Base-by-base conservation (phyloP, 441 rosid species). In the Iberis amara region DNA sequence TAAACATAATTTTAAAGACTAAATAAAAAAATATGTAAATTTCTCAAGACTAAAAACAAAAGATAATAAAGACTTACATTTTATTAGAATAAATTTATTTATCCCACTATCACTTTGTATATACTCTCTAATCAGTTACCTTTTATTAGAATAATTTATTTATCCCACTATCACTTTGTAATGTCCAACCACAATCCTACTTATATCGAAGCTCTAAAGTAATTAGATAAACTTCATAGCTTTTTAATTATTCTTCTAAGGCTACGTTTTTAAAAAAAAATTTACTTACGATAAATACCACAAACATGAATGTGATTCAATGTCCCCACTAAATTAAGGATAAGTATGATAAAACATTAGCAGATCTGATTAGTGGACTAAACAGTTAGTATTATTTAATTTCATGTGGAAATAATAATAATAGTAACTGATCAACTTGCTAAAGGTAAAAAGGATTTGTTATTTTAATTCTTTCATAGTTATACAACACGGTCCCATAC, bases 391-490 rank as follows among this genome's bases (percentile, higher is more conserved):
- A 40, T 49, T 64, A 56, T 35, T 48, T 30, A 35, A 64, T 48
- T 49, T 24, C 39, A 5, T 46, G 63, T 50, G 58, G 58, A 31
- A 49, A 18, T 11, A 42, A 36, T 64, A 49, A 18, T 11, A 42
- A 36, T 64, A 49, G 37, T 64, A 57, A 57, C 36, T 57, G 41
- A 64, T 49, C 68, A 64, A 64, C 11, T 57, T 57, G 63, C 57
- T 36, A 49, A 62, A 54, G 49, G 43, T 35, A 7, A 51, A n/a
- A 10, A 5, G 33, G 21, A 14, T 43, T 32, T 50, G 13, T 36
- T 23, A 32, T 52, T 36, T 31, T 31, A 7, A 31, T 5, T 2
- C 10, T 31, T 31, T 31, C 35, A 31, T 31, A 31, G 35, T 5
- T 31, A 26, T 3, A 26, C 30, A 26, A 6, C 2, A 26, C 30